These are phyloP conservation scores for Pochonia chlamydosporia DNA, from an alignment of 2,329 filamentous ascomycete species.

Conservation along the genomic window DNA sequence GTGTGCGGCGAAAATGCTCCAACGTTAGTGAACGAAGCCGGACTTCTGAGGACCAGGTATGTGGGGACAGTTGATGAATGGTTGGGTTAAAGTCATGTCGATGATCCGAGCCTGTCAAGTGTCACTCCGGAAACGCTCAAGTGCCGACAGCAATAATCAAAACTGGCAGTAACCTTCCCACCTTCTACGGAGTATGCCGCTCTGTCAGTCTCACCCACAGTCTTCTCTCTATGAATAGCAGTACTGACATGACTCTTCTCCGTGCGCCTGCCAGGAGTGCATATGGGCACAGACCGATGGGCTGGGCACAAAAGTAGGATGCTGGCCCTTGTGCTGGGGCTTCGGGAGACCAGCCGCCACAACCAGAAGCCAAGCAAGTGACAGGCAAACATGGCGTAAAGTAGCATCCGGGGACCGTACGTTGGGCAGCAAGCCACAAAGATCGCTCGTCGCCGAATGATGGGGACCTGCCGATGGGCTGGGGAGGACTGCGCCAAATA, in stretches of 20 bases:
- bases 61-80: not conserved
- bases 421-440: conserved; percentile 2
- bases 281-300: not conserved
- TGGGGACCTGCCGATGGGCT: conserved; percentile 1
- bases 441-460: conserved; percentile 1
- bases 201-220: too few species aligned
- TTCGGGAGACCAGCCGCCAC: conserved; percentile 7
- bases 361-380: not conserved
- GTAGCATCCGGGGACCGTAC: not conserved
- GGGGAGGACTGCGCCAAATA: not conserved
- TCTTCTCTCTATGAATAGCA: too few species aligned
- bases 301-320: not conserved
- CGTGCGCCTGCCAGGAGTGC: too few species aligned
- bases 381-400: not conserved
- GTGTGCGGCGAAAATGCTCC: not conserved
- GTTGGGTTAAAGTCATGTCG: not conserved
- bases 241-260: too few species aligned
- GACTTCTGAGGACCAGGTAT: not conserved
- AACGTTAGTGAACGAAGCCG: not conserved
- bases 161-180: too few species aligned
- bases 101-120: too few species aligned
- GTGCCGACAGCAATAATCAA: too few species aligned
- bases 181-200: too few species aligned
- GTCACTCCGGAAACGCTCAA: too few species aligned
- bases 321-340: conserved; percentile 4